Evolutionary conservation across 2,329 filamentous ascomycete species (phyloP).

Genomic region (Fusarium sp.): DNA sequence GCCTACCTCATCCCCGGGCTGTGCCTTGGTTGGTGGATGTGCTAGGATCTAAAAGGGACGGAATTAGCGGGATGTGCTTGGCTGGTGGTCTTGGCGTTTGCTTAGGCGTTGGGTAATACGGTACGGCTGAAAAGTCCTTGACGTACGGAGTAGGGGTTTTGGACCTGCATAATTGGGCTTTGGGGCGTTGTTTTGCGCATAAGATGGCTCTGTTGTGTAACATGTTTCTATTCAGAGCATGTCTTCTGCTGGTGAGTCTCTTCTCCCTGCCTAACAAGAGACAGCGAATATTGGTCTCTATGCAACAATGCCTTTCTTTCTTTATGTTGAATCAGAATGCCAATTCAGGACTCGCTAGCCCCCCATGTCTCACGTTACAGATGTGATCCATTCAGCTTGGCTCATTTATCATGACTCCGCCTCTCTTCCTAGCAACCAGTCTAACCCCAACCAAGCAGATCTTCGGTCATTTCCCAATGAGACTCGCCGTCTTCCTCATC

Average conservation of each 20-base stretch:
- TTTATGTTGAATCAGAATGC: neutral
- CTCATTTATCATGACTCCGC: constrained; percentile 6
- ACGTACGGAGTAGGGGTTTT: constrained; percentile 9
- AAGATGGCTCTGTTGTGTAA: neutral
- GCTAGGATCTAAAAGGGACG: neutral
- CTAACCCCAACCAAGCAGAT: constrained; percentile 7
- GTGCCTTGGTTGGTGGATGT: neutral
- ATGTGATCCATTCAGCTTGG: constrained; percentile 16
- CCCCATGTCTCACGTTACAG: constrained; percentile 7
- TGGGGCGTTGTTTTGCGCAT: neutral
- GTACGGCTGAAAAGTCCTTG: constrained; percentile 22
- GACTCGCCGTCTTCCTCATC: neutral
- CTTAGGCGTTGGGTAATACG: constrained; percentile 1
- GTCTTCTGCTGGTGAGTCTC: neutral
- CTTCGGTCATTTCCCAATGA: neutral
- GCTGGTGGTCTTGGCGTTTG: constrained; percentile 2
- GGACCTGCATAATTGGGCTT: constrained; percentile 11
- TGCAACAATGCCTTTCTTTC: neutral
- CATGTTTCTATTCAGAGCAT: neutral
- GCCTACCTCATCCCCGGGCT: constrained; percentile 1
- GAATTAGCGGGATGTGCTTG: constrained; percentile 1
- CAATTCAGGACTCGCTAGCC: neutral
- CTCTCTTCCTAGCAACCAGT: neutral
- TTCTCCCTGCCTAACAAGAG: neutral
- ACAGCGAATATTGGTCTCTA: neutral